Conservation (phyloP, 2,329 filamentous ascomycete genomes). For the Penicillium crustosum region DNA sequence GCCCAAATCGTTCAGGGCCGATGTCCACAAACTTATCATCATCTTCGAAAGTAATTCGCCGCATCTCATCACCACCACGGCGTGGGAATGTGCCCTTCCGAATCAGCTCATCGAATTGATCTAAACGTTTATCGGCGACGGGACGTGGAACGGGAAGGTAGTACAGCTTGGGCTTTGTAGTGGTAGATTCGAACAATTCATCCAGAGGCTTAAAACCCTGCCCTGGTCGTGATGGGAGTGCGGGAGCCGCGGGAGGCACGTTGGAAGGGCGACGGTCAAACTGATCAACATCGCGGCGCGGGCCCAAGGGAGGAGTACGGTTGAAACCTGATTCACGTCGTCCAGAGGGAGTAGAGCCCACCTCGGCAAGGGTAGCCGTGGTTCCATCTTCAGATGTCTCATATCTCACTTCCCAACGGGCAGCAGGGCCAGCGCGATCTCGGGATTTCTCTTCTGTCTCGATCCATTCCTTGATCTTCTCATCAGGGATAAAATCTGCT, state of each 20-base stretch:
- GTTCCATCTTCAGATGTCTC: slow-evolving; percentile 58
- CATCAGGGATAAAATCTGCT: slow-evolving; percentile 84
- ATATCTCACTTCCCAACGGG: slow-evolving; percentile 74
- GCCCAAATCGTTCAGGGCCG: slow-evolving; percentile 59
- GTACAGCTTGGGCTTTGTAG: slow-evolving; percentile 64
- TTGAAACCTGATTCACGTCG: slow-evolving; percentile 30
- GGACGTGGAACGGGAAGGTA: slow-evolving; percentile 65
- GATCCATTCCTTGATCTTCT: slow-evolving; percentile 73
- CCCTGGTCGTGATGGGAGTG: slow-evolving; percentile 27
- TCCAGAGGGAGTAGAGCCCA: slow-evolving; percentile 31
- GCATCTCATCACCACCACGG: slow-evolving; percentile 55
- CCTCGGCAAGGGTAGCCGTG: slow-evolving; percentile 58
- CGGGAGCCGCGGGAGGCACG: slow-evolving; percentile 20
- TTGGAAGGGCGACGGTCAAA: slow-evolving; percentile 29
- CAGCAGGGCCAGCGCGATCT: slow-evolving; percentile 42
- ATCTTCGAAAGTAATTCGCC: slow-evolving; percentile 72
- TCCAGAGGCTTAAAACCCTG: slow-evolving; percentile 58
- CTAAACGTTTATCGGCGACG: slow-evolving; percentile 64
- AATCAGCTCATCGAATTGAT: slow-evolving; percentile 53
- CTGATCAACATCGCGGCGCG: slow-evolving; percentile 25
- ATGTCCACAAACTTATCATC: slow-evolving; percentile 67
- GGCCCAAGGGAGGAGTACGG: slow-evolving; percentile 31
- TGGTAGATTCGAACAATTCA: slow-evolving; percentile 60
- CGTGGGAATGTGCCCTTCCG: slow-evolving; percentile 40
- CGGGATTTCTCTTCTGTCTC: slow-evolving; percentile 60